These are phyloP conservation scores for Westerdykella ornata DNA, from an alignment of 2,329 filamentous ascomycete species.

Conservation along the genomic window DNA sequence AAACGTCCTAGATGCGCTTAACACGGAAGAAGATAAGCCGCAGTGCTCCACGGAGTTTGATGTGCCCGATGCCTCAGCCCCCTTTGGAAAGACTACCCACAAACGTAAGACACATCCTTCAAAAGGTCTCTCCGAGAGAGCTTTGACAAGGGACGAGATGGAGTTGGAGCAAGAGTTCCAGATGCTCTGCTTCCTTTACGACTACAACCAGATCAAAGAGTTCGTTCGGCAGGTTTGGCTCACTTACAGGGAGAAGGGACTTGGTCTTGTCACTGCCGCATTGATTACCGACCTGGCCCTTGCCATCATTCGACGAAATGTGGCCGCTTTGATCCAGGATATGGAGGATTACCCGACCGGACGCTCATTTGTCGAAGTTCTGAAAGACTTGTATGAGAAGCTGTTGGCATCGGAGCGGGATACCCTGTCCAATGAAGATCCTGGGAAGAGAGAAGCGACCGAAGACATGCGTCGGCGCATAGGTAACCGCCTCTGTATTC, in stretches of 20 bases:
- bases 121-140: background rate
- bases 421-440: background rate
- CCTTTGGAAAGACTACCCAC: background rate
- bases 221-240: conserved; percentile 9
- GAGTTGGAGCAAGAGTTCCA: conserved; percentile 10
- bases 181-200: conserved; percentile 14
- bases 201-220: conserved; percentile 10
- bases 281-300: conserved; percentile 13
- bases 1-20: background rate
- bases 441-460: background rate
- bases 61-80: background rate
- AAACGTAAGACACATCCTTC: background rate
- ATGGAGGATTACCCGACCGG: background rate
- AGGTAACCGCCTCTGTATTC: background rate
- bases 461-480: background rate
- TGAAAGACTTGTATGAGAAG: background rate
- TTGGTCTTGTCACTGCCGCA: conserved; percentile 9
- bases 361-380: conserved; percentile 1
- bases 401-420: background rate
- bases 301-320: conserved; percentile 9
- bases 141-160: conserved; percentile 7
- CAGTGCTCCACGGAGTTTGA: background rate
- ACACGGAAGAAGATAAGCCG: background rate
- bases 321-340: conserved; percentile 7
- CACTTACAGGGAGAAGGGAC: conserved; percentile 5